Base-by-base conservation (phyloP, 2,329 filamentous ascomycete species). In the Ceratocystis colombiana region DNA sequence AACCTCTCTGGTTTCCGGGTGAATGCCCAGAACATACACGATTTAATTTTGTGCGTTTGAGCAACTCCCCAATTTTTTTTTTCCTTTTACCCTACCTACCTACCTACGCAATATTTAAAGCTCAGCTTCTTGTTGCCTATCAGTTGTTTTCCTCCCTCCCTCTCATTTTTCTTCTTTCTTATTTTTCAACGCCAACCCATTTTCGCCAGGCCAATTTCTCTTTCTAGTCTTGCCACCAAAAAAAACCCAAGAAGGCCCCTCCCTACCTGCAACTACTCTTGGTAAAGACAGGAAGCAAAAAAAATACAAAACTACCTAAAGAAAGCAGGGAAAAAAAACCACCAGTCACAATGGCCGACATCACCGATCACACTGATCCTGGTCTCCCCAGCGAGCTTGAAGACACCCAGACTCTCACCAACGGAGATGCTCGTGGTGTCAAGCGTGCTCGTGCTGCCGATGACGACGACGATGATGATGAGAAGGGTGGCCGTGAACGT, bases 401-500 rank as follows among this genome's bases (percentile, higher is more conserved):
- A 73, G 88, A 91, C 71, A 76, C 83, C 71, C 85, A 89, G 74
- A 79, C 83, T 71, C 81, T 84, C 72, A 80, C 79, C 71, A 80
- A 81, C 73, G 76, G 78, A 71, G 88, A 92, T 74, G 84, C 79
- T 77, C 90, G 92, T 75, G 91, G 90, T 76, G 84, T 91, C 78
- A 97, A 97, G 84, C 90, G 94, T 75, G 86, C 89, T 70, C 87
- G 88, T 72, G 84, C 86, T 64, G 86, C 87, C 73, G 93, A 97
- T 75, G 94, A 97, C 75, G 94, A 97, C 71, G 93, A 97, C 71
- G 94, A 97, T 70, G 92, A 97, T 72, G 92, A 96, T 72, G 93
- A 96, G 77, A 97, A 97, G 85, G 90, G 90, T 70, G 91, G 91
- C 74, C 92, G 94, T 78, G 94, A 97, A 84, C 88, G 94, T 75